Conservation (phyloP, 139 green algal genomes). For the Picochlorum sp. region DNA sequence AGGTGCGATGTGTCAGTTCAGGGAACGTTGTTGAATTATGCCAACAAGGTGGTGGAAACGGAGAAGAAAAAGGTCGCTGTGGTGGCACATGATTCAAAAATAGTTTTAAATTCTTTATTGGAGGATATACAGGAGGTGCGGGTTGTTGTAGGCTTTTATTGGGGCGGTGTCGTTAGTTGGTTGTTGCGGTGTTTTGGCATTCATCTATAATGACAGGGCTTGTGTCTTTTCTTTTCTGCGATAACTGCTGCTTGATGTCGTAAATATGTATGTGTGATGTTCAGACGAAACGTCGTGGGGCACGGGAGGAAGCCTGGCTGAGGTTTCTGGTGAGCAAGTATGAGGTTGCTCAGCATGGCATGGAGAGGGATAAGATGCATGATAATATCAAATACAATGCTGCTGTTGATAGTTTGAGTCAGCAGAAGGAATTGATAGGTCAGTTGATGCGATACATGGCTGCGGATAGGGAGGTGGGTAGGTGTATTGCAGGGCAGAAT, state of each 20-base stretch:
- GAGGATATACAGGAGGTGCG: slow-evolving; percentile 1
- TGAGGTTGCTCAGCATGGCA: neutral
- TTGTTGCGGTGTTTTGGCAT: too few species aligned
- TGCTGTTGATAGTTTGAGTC: neutral
- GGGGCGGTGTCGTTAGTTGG: too few species aligned
- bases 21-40: neutral
- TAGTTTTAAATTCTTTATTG: neutral
- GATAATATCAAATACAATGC: neutral
- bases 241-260: too few species aligned
- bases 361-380: neutral
- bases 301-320: neutral
- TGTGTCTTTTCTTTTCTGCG: too few species aligned
- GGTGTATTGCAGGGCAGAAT: neutral
- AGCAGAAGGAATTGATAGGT: neutral
- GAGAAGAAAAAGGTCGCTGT: slow-evolving; percentile 1
- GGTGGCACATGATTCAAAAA: neutral
- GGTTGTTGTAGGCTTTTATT: neutral
- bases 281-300: neutral
- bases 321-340: neutral
- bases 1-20: slow-evolving; percentile 1
- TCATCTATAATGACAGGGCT: too few species aligned
- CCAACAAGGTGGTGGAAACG: neutral
- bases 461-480: neutral
- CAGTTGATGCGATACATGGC: neutral
- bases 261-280: neutral